phyloP scores from a whole-genome alignment of 495 filamentous ascomycete species.

The Bacidia rubella region DNA sequence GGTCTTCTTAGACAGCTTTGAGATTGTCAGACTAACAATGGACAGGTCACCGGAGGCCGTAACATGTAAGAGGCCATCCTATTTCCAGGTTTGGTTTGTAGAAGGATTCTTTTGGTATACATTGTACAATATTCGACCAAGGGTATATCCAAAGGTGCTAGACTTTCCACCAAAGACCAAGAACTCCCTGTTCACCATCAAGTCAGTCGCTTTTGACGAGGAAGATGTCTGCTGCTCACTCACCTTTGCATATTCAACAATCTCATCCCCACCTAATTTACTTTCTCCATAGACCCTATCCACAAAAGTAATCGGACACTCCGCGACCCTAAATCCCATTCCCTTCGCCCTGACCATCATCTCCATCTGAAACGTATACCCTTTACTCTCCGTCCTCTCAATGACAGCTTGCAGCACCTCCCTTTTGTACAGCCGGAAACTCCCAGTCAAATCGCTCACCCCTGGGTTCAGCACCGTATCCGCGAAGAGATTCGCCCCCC shows the following conservation, averaged over 20 bases:
- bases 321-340: constrained; percentile 77
- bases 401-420: constrained; percentile 76
- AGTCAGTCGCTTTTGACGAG: not conserved
- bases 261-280: constrained; percentile 89
- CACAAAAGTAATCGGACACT: constrained; percentile 93
- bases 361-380: constrained; percentile 99
- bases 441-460: constrained; percentile 92
- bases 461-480: constrained; percentile 88
- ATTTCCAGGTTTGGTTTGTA: not conserved
- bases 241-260: constrained; percentile 86
- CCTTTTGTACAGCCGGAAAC: constrained; percentile 90
- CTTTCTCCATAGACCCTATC: constrained; percentile 91
- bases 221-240: not conserved
- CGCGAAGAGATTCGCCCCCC: constrained; percentile 86
- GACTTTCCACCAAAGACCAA: constrained; percentile 81
- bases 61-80: constrained; percentile 51
- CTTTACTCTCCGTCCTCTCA: constrained; percentile 76
- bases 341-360: constrained; percentile 88
- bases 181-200: constrained; percentile 41
- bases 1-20: not conserved
- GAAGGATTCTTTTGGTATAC: too few species aligned
- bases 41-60: constrained; percentile 63
- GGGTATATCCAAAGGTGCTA: constrained; percentile 18
- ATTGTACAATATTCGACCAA: too few species aligned
- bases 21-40: not conserved